Percentiles rank a stretch among this genome's conserved stretches.
These are phyloP conservation scores for Auxenochlorella pyrenoidosa DNA, from an alignment of 139 green algal species.

Conservation along the genomic window DNA sequence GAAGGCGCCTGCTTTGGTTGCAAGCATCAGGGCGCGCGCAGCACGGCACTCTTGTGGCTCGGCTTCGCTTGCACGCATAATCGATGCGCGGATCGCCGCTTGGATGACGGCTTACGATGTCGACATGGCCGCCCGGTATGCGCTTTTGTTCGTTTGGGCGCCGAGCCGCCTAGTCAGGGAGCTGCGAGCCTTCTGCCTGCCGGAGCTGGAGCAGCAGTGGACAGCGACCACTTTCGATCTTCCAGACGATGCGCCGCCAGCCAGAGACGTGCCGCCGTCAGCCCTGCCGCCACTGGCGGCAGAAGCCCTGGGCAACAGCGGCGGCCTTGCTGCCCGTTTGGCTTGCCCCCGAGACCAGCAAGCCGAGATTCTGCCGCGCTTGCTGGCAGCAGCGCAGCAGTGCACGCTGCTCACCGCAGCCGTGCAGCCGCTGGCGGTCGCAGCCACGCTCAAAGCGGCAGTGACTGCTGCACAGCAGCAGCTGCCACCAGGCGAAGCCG, in stretches of 20 bases:
- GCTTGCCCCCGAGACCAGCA: background rate
- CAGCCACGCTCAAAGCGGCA: background rate
- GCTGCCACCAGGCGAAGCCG: background rate
- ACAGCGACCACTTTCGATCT: background rate
- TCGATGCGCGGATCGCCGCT: no score
- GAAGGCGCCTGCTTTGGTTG: background rate
- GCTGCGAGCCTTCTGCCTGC: conserved; percentile 8
- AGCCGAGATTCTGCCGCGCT: background rate
- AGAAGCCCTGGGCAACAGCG: background rate
- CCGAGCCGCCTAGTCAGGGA: conserved; percentile 12
- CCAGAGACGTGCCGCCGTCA: no score
- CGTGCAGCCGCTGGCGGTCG: background rate
- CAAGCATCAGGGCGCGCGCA: background rate
- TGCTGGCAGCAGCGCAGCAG: background rate
- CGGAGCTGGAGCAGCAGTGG: conserved; percentile 16
- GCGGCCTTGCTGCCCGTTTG: conserved; percentile 1
- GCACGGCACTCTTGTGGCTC: background rate
- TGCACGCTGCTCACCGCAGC: conserved; percentile 14
- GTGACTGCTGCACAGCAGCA: background rate
- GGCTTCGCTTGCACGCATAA: background rate
- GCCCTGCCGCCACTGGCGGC: background rate
- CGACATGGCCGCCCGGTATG: background rate
- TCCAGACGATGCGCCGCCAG: background rate
- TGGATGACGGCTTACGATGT: background rate
- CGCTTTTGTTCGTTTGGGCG: background rate